phyloP scores from a whole-genome alignment of 352 stramenopile genomes.

The Pythium biforme region DNA sequence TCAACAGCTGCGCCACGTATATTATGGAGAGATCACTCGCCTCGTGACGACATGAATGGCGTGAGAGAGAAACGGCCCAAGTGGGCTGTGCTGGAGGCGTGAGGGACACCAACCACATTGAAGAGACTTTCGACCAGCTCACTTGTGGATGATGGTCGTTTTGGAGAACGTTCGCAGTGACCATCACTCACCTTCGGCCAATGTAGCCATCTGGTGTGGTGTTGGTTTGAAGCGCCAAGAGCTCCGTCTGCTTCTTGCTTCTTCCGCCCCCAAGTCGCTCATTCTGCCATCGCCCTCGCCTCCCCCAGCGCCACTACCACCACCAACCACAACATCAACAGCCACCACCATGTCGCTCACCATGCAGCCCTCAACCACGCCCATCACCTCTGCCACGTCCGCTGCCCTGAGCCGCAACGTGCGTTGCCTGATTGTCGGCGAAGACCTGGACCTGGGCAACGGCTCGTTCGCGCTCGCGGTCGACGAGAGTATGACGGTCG shows the following conservation, averaged over 20 bases:
- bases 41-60: no score
- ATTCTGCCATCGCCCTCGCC: slow-evolving; percentile 11
- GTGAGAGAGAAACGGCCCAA: no score
- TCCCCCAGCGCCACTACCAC: not conserved
- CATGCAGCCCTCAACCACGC: not conserved
- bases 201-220: slow-evolving; percentile 27
- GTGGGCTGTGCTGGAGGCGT: no score
- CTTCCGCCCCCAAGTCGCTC: not conserved
- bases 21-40: no score
- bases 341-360: slow-evolving; percentile 7
- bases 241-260: not conserved
- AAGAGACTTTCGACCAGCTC: not conserved
- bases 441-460: slow-evolving; percentile 20
- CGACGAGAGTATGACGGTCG: slow-evolving; percentile 17
- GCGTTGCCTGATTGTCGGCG: slow-evolving; percentile 24
- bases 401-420: slow-evolving; percentile 8
- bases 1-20: no score
- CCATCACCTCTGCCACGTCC: not conserved
- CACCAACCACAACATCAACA: not conserved
- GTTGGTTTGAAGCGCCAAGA: no score
- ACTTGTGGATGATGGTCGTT: slow-evolving; percentile 18
- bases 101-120: not conserved
- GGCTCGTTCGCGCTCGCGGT: slow-evolving; percentile 22
- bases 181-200: slow-evolving; percentile 17
- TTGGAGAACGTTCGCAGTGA: slow-evolving; percentile 18